Evolutionary conservation across 2,329 filamentous ascomycete species (phyloP), one percentile per base, ranked within the genome.

Genomic region (Neospermospora avenae): DNA sequence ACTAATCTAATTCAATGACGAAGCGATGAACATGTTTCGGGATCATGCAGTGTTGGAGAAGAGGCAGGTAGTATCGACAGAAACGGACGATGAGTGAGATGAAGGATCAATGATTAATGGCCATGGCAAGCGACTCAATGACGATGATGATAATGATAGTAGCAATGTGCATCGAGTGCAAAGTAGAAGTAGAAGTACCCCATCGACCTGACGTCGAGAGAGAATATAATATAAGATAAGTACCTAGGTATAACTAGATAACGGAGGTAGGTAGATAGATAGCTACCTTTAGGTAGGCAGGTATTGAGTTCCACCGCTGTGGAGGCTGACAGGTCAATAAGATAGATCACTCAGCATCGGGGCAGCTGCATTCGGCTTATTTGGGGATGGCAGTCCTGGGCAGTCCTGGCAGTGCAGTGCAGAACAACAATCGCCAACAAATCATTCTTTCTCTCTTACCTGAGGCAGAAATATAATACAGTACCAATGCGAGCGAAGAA

Each of bases 1-100:
- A 64, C 60, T 66, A 67, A 63, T n/a, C 54, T 51, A 46, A 55
- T 42, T 31, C 41, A 37, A 46, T 25, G 41, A 35, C 20, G 55
- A 44, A 39, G 46, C 42, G 60, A 48, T 57, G 44, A 53, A 55
- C 31, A 53, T 51, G 45, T 65, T 63, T 51, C 31, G 46, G 46
- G 18, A 20, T 4, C 7, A 42, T 46, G 34, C 20, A 35, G 14
- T 57, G 44, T 35, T 28, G 25, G 18, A 49, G 20, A 42, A 14
- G 35, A 31, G 42, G 34, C 28, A 42, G 44, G 7, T n/a, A 16
- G 20, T 20, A n/a, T n/a, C 6, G 11, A n/a, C 14, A n/a, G 37
- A 31, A 31, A 31, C 11, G 28, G 28, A 31, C 28, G 28, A 31
- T 3, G 28, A 31, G 28, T 6, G 28, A 31, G 28, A 5, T 6